Base-by-base conservation (phyloP, 2,329 filamentous ascomycete genomes). In the Stemphylium vesicarium region DNA sequence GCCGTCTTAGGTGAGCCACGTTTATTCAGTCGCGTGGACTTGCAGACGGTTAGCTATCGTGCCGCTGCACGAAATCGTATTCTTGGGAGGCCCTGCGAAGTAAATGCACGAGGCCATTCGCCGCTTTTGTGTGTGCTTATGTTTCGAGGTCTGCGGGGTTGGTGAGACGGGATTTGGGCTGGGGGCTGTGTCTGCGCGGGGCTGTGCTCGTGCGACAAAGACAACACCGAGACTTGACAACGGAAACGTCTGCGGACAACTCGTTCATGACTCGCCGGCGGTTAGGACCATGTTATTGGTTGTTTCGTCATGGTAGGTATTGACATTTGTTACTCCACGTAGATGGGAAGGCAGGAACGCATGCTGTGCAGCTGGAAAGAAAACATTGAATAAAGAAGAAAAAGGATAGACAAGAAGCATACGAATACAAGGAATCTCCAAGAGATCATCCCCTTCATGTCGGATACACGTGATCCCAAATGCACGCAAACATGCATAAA, bases 401-500 rank as follows among this genome's bases (percentile, higher is more conserved):
- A 41, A 47, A 51, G 57, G 51, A 26, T 38, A 66, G 56, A 61
- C 45, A 56, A 57, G 40, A 56, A 62, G 53, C 16, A 50, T 47
- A 57, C 53, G 55, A 43, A 49, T 63, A 63, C 54, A 58, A 36
- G 58, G 60, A 57, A 15, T 58, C 55, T 64, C 63, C 31, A 44
- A 33, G 18, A 43, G 32, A 26, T 13, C 15, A 36, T 32, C 37
- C 37, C 38, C 40, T 29, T 40, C 38, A 26, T 39, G 36, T 29
- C 6, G 35, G 31, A 26, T 38, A 45, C 16, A 33, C 22, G 20
- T 31, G 9, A 8, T 22, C 8, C 4, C 43, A 26, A 47, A 39
- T 45, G 33, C 52, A 41, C 24, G 42, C 16, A 35, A 40, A 43
- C 26, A 16, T 50, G 40, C 26, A 26, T 48, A 31, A 48, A 43